Evolutionary conservation across 2,329 filamentous ascomycete species (phyloP).

Genomic region (Catunica adiposa): DNA sequence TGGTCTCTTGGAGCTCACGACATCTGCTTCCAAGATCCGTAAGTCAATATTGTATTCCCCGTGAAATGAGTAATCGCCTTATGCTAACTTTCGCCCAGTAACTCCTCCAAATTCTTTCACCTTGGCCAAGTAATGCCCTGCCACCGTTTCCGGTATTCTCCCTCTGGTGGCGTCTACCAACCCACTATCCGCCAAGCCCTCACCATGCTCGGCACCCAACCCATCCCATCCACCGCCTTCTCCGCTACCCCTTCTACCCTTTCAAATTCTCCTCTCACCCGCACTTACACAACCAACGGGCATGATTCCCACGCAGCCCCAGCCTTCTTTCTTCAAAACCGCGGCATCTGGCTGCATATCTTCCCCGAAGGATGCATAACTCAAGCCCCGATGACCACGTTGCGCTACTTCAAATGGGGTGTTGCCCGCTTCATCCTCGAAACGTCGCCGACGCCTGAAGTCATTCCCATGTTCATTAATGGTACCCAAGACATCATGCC

Average conservation of each 20-base stretch:
- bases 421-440: constrained; percentile 83
- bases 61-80: background rate
- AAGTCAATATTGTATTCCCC: constrained; percentile 18
- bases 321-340: constrained; percentile 51
- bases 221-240: constrained; percentile 10
- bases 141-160: constrained; percentile 64
- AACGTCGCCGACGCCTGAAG: constrained; percentile 67
- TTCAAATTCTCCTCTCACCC: constrained; percentile 29
- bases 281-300: constrained; percentile 49
- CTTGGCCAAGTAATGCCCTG: constrained; percentile 82
- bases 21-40: constrained; percentile 85
- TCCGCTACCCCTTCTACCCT: constrained; percentile 21
- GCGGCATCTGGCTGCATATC: constrained; percentile 77
- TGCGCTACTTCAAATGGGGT: constrained; percentile 99
- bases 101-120: constrained; percentile 63
- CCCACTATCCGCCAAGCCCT: constrained; percentile 76
- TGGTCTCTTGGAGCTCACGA: constrained; percentile 90
- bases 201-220: constrained; percentile 48
- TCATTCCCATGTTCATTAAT: constrained; percentile 89
- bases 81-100: constrained; percentile 31
- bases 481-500: constrained; percentile 80
- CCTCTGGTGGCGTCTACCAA: constrained; percentile 73
- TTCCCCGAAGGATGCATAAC: constrained; percentile 94
- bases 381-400: constrained; percentile 58
- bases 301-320: constrained; percentile 52